Conservation (phyloP, 1,284 basidiomycete species). For the Sanghuangporus baumii region DNA sequence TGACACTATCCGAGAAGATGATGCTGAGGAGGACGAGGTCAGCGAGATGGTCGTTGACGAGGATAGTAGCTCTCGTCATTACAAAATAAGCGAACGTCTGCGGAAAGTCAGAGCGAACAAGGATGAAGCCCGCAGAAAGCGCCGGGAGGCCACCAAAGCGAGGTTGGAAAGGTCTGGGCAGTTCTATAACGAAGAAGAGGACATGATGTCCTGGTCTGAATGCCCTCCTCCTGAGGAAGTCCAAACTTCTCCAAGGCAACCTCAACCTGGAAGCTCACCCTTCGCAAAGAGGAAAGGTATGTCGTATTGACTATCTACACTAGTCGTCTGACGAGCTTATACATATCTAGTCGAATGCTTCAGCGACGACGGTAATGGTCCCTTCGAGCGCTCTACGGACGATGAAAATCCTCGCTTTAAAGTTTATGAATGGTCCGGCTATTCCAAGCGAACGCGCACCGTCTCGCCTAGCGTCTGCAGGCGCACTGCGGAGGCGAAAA, state of each 20-base stretch:
- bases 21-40: constrained; percentile 36
- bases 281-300: constrained; percentile 44
- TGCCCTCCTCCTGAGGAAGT: background rate
- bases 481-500: constrained; percentile 34
- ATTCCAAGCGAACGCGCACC: constrained; percentile 43
- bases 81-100: constrained; percentile 19
- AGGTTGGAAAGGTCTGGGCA: constrained; percentile 12
- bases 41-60: constrained; percentile 53
- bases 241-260: background rate
- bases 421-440: constrained; percentile 17
- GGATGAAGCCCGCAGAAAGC: constrained; percentile 29
- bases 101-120: constrained; percentile 27
- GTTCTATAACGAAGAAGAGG: constrained; percentile 21
- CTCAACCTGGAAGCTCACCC: constrained; percentile 1
- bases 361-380: constrained; percentile 15
- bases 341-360: background rate
- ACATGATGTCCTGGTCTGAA: constrained; percentile 12
- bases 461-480: constrained; percentile 36
- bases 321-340: constrained; percentile 15
- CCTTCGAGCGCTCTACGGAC: constrained; percentile 29
- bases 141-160: constrained; percentile 23
- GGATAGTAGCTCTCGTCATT: background rate
- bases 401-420: constrained; percentile 20
- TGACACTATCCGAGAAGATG: constrained; percentile 34
- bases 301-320: constrained; percentile 3